Evolutionary conservation across 2,329 filamentous ascomycete species (phyloP).

Genomic region (Fusarium keratoplasticum): DNA sequence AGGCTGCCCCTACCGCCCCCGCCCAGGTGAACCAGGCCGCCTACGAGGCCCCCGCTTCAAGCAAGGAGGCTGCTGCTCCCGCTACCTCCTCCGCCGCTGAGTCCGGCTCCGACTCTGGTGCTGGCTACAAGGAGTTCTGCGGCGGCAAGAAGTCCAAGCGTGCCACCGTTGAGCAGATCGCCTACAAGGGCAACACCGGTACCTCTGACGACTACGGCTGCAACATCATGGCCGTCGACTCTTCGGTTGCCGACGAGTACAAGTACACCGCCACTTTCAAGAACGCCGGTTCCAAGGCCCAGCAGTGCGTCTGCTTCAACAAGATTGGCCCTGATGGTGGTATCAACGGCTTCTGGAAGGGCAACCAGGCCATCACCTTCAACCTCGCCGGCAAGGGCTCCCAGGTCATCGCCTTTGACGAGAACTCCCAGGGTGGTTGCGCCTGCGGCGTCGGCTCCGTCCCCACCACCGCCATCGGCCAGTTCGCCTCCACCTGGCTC

Average conservation of each 20-base stretch:
- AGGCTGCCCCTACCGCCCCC: slow-evolving; percentile 7
- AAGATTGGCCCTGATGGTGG: slow-evolving; percentile 61
- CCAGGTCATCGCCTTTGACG: slow-evolving; percentile 58
- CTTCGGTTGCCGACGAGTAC: slow-evolving; percentile 53
- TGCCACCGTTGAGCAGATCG: slow-evolving; percentile 59
- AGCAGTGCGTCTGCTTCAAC: slow-evolving; percentile 60
- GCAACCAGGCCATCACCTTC: slow-evolving; percentile 56
- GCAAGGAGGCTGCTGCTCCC: slow-evolving; percentile 5
- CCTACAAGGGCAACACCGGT: slow-evolving; percentile 62
- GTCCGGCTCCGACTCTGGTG: slow-evolving; percentile 21
- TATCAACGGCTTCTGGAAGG: slow-evolving; percentile 63
- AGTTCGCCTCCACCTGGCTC: slow-evolving; percentile 60
- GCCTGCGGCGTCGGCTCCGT: slow-evolving; percentile 54
- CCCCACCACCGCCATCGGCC: slow-evolving; percentile 52
- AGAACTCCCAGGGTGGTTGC: slow-evolving; percentile 62
- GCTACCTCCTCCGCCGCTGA: slow-evolving; percentile 5
- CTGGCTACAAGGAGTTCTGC: slow-evolving; percentile 51
- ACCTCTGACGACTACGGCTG: slow-evolving; percentile 57
- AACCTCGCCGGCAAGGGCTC: slow-evolving; percentile 51
- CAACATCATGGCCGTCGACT: slow-evolving; percentile 62
- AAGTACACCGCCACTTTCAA: slow-evolving; percentile 57
- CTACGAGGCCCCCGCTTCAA: background rate
- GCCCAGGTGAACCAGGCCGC: slow-evolving; percentile 5
- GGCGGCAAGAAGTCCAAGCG: slow-evolving; percentile 55
- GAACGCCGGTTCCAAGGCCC: slow-evolving; percentile 50